A percentile compares a stretch with the other conserved stretches of the same genome.
phyloP scores from a whole-genome alignment of 2,329 filamentous ascomycete species.

The Clonostachys rhizophaga region DNA sequence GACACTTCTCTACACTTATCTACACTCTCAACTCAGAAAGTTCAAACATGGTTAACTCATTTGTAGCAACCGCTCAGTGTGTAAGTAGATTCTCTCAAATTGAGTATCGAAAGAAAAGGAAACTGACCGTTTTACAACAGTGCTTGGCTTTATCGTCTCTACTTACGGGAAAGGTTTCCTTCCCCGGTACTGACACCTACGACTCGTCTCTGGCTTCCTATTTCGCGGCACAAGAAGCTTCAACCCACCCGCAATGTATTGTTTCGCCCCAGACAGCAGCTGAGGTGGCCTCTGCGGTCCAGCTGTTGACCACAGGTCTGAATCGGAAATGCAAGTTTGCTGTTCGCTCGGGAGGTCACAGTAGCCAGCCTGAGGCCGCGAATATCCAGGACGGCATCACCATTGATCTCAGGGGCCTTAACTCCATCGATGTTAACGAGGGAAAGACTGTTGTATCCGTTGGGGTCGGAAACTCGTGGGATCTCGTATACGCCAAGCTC shows the following conservation, averaged over 20 bases:
- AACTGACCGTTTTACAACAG: too few relatives aligned
- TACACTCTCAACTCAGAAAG: too few relatives aligned
- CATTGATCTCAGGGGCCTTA: slow-evolving; percentile 27
- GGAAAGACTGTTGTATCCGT: slow-evolving; percentile 28
- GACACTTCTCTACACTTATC: too few relatives aligned
- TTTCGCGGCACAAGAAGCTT: too few relatives aligned
- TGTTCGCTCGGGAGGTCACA: slow-evolving; percentile 47
- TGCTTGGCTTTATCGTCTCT: too few relatives aligned
- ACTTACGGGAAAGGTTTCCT: too few relatives aligned
- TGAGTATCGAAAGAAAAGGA: too few relatives aligned
- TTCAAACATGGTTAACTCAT: too few relatives aligned
- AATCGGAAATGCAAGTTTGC: slow-evolving; percentile 27
- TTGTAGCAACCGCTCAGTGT: too few relatives aligned
- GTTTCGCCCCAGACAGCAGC: slow-evolving; percentile 3
- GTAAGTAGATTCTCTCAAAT: too few relatives aligned
- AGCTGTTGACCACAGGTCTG: not conserved
- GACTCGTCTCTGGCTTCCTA: too few relatives aligned
- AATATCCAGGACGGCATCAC: slow-evolving; percentile 33
- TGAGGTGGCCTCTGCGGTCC: slow-evolving; percentile 4
- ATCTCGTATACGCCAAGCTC: slow-evolving; percentile 30
- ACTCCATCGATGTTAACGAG: slow-evolving; percentile 21
- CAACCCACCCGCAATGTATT: slow-evolving; percentile 1
- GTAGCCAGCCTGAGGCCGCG: slow-evolving; percentile 33
- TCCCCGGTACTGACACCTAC: too few relatives aligned
- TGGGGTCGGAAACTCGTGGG: slow-evolving; percentile 38